A percentile compares a stretch with the other conserved stretches of the same genome.
Conservation (phyloP, 2,329 filamentous ascomycete genomes). For the Aspergillus versicolor region DNA sequence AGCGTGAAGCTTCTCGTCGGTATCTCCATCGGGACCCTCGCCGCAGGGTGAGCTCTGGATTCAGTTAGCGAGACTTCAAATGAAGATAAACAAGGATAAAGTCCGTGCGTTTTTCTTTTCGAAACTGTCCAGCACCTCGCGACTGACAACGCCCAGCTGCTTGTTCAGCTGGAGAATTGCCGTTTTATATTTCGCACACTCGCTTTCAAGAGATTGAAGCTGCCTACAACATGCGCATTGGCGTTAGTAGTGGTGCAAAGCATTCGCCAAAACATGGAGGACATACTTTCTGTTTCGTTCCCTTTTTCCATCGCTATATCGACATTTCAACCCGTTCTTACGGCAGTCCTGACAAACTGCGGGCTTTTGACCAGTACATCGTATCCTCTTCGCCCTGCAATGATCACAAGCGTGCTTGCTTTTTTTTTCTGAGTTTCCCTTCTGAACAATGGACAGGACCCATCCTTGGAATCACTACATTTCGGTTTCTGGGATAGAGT, state of each 20-base stretch:
- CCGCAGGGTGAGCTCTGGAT: neutral
- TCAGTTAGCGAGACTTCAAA: neutral
- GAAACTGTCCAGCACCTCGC: neutral
- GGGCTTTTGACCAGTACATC: constrained; percentile 46
- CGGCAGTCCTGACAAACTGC: constrained; percentile 44
- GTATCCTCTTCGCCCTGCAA: constrained; percentile 47
- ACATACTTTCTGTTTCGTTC: constrained; percentile 46
- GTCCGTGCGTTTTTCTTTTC: neutral
- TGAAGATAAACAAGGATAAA: neutral
- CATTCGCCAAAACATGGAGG: no score
- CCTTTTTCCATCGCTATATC: constrained; percentile 47
- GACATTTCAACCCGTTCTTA: constrained; percentile 44
- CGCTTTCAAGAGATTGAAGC: neutral
- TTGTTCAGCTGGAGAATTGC: neutral
- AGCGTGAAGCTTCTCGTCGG: neutral
- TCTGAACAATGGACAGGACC: no score
- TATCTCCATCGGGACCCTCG: neutral
- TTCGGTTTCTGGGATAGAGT: no score
- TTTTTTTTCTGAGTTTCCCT: constrained; percentile 23
- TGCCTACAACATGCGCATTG: neutral
- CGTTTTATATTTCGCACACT: neutral
- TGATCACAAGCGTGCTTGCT: constrained; percentile 45
- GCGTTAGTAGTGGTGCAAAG: neutral
- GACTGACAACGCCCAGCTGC: no score
- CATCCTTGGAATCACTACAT: neutral